Evolutionary conservation across 768 basidiomycete genomes (phyloP).

Genomic region (Clavulina sp.): DNA sequence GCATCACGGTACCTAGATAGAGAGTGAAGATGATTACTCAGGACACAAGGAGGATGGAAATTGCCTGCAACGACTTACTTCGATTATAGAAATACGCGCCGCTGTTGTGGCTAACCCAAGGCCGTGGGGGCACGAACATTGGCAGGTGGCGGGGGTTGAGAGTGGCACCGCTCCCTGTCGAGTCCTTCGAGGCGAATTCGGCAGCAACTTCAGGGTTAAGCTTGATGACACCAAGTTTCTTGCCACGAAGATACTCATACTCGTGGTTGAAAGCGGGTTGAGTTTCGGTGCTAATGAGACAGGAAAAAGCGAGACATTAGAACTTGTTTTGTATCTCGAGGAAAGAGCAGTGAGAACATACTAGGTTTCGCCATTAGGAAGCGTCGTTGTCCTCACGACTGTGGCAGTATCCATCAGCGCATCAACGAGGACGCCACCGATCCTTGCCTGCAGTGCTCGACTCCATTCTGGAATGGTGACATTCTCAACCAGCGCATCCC

Average conservation of each 20-base stretch:
- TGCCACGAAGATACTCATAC: slow-evolving; percentile 87
- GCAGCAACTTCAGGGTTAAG: slow-evolving; percentile 67
- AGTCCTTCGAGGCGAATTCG: slow-evolving; percentile 57
- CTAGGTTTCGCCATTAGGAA: slow-evolving; percentile 40
- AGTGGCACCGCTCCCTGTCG: slow-evolving; percentile 47
- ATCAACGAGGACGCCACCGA: slow-evolving; percentile 73
- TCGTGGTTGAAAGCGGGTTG: slow-evolving; percentile 85
- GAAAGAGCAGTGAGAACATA: slow-evolving; percentile 24
- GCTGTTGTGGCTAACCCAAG: slow-evolving; percentile 59
- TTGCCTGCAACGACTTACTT: slow-evolving; percentile 27
- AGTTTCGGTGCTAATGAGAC: slow-evolving; percentile 45
- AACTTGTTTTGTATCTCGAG: not conserved
- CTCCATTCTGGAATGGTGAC: slow-evolving; percentile 52
- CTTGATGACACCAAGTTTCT: slow-evolving; percentile 81
- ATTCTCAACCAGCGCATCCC: slow-evolving; percentile 25
- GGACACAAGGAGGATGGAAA: not conserved
- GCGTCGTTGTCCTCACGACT: slow-evolving; percentile 40
- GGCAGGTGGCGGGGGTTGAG: slow-evolving; percentile 89
- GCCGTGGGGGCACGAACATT: slow-evolving; percentile 83
- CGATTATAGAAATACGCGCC: slow-evolving; percentile 75
- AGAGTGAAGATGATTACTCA: slow-evolving; percentile 1
- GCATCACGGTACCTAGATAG: slow-evolving; percentile 53
- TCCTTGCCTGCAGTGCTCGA: slow-evolving; percentile 49
- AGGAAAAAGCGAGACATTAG: slow-evolving; percentile 8
- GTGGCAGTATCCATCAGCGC: slow-evolving; percentile 71